Percentiles rank a stretch among this genome's conserved stretches.
Evolutionary conservation across 148 eudicot species (phyloP).

Genomic region (Arctostaphylos glauca): DNA sequence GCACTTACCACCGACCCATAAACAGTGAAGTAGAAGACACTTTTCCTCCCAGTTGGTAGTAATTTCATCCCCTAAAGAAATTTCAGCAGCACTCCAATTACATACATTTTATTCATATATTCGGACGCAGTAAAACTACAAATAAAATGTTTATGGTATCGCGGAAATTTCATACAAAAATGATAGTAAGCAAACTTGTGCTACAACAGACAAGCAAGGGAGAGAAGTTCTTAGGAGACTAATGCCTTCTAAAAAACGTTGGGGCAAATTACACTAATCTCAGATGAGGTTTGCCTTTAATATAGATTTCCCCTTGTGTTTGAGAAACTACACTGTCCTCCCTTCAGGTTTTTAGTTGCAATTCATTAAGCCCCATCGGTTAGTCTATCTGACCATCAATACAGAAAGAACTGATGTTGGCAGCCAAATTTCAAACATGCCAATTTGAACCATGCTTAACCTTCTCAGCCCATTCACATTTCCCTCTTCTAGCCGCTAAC

Average conservation of each 20-base stretch:
- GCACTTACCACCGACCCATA: constrained; percentile 74
- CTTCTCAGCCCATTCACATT: background rate
- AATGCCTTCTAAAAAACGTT: background rate
- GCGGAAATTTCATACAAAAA: background rate
- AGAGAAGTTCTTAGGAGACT: background rate
- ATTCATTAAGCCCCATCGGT: background rate
- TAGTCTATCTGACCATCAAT: background rate
- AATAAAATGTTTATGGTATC: background rate
- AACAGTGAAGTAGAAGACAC: constrained; percentile 60
- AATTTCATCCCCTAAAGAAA: constrained; percentile 78
- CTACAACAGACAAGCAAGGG: background rate
- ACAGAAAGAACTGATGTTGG: background rate
- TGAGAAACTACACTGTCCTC: background rate
- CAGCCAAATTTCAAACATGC: background rate
- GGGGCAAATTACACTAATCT: background rate
- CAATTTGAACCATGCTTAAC: background rate
- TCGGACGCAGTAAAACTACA: background rate
- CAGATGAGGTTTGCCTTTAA: background rate
- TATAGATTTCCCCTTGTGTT: background rate
- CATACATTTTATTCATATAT: background rate
- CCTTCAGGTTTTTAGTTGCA: background rate
- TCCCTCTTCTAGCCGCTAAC: background rate
- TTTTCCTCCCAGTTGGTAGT: constrained; percentile 87
- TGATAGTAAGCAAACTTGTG: background rate
- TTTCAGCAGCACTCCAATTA: constrained; percentile 14